Evolutionary conservation across 2,329 filamentous ascomycete species (phyloP), one percentile per base, ranked within the genome.

Genomic region (Septoria linicola): DNA sequence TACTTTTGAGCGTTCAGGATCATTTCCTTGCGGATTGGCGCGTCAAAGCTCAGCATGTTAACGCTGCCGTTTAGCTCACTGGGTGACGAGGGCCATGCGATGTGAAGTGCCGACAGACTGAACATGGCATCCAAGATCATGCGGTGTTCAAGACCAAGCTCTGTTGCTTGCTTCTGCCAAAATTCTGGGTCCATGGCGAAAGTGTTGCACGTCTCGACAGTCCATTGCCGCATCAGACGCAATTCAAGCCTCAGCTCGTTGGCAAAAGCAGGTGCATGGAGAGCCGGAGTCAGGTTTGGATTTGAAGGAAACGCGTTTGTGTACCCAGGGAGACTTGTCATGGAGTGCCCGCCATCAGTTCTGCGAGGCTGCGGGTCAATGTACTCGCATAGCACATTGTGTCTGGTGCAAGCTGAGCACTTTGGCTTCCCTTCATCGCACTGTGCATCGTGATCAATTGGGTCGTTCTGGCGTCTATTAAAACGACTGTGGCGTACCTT

Each of bases 211-310:
- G 57, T 58, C 21, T 60, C 57, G 4, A 59, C 52, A 13, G 59
- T 63, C 62, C 62, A 64, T 32, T 63, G 46, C 36, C 63, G 61
- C 58, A 63, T 64, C 19, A 64, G 55, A 10, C 50, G 54, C 10
- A 63, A 47, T 45, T 64, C 62, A 8, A 63, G 54, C 13, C 43
- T 37, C 2, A 50, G 54, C 41, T 61, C 55, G 25, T 21, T 27
- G 10, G 44, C 23, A 23, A 41, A n/a, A 4, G 17, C 14, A 17
- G 34, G 43, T 11, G 13, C 21, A 21, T 41, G 36, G 14, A 48
- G 30, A 20, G 35, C 43, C 17, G 14, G 10, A 23, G 35, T 14
- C 36, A 25, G 16, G 5, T 20, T 14, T 36, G 34, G 21, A 34
- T 11, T 21, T 16, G 34, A 8, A 19, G 16, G 16, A 13, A 20